Evolutionary conservation across 352 stramenopile species (phyloP).

Genomic region (Phytophthora syringae): DNA sequence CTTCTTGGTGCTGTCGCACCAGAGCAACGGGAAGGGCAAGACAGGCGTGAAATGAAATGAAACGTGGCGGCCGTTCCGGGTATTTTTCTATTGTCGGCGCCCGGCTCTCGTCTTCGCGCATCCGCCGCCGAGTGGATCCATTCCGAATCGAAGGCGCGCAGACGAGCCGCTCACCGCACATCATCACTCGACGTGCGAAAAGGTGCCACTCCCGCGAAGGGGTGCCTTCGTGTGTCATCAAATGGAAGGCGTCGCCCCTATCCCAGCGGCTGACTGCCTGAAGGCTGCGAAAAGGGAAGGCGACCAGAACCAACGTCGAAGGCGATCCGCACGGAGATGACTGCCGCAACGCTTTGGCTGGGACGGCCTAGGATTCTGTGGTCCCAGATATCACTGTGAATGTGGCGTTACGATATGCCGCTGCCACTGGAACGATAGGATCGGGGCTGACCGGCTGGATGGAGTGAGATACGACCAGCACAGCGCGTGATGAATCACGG

Average conservation of each 20-base stretch:
- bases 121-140: conserved; percentile 12
- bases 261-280: no score
- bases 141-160: conserved; percentile 23
- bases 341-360: no score
- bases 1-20: conserved; percentile 1
- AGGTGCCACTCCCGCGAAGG: conserved; percentile 14
- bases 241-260: conserved; percentile 21
- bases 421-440: no score
- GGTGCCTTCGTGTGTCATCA: conserved; percentile 12
- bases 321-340: no score
- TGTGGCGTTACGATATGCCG: no score
- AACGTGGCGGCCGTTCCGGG: conserved; percentile 18
- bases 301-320: no score
- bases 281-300: no score
- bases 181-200: conserved; percentile 12
- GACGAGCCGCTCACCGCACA: conserved; percentile 1
- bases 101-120: conserved; percentile 25
- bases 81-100: conserved; percentile 33
- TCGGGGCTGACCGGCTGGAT: no score
- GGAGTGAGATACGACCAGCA: no score
- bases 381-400: no score
- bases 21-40: conserved; percentile 13
- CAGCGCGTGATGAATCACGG: no score
- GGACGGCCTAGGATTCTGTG: no score
- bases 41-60: conserved; percentile 19